phyloP scores from a whole-genome alignment of 2,329 filamentous ascomycete genomes.

The Sporothrix brunneoviolacea region DNA sequence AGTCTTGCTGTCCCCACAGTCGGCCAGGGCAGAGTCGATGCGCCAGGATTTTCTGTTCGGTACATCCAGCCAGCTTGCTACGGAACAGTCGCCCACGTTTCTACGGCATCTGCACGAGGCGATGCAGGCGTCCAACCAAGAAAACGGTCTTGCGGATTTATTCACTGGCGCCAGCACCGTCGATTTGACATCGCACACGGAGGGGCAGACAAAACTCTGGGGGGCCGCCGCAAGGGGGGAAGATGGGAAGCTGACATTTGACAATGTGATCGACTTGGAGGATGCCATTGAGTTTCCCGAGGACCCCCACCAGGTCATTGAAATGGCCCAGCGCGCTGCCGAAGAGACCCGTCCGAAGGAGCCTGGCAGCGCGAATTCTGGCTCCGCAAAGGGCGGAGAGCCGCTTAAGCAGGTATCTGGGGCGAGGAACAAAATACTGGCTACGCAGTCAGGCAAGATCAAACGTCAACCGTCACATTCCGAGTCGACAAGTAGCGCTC shows the following conservation, averaged over 20 bases:
- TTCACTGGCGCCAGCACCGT: slow-evolving; percentile 2
- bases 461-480: background rate
- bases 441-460: no score
- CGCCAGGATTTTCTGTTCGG: slow-evolving; percentile 77
- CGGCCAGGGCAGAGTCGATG: slow-evolving; percentile 59
- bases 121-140: slow-evolving; percentile 51
- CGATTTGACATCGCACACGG: slow-evolving; percentile 3
- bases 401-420: background rate
- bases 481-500: no score
- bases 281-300: slow-evolving; percentile 32
- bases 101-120: slow-evolving; percentile 57
- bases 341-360: slow-evolving; percentile 3
- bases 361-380: no score
- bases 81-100: slow-evolving; percentile 63
- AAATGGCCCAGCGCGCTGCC: slow-evolving; percentile 20
- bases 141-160: slow-evolving; percentile 15
- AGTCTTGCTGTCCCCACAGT: slow-evolving; percentile 59
- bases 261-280: slow-evolving; percentile 55
- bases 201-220: slow-evolving; percentile 52
- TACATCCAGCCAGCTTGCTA: slow-evolving; percentile 74
- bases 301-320: slow-evolving; percentile 19
- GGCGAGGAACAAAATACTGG: background rate
- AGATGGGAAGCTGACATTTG: slow-evolving; percentile 56
- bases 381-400: no score
- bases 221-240: slow-evolving; percentile 59